Evolutionary conservation across 1,284 basidiomycete species (phyloP).

Genomic region (Bondarzewia mesenterica): DNA sequence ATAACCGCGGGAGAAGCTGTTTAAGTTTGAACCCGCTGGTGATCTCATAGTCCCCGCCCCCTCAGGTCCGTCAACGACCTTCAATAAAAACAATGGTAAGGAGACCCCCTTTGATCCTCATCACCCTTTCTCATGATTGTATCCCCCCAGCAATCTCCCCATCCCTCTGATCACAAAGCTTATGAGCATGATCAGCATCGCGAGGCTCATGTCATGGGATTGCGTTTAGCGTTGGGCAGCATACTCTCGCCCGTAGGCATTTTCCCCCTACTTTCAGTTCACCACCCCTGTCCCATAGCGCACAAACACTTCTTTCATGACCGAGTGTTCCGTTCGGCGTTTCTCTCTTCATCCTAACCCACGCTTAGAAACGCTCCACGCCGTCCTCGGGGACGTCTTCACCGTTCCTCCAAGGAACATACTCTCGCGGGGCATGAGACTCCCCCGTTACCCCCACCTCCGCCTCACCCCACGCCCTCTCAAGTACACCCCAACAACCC

Average conservation of each 20-base stretch:
- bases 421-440: neutral
- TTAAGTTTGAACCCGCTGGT: too few species aligned
- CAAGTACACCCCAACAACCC: neutral
- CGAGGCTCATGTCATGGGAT: slow-evolving; percentile 24
- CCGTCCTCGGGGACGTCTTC: slow-evolving; percentile 22
- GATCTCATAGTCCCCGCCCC: too few species aligned
- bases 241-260: slow-evolving; percentile 38
- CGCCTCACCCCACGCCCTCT: neutral
- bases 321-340: neutral
- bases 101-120: too few species aligned
- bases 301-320: slow-evolving; percentile 4
- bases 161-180: too few species aligned
- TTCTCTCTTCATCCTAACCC: neutral
- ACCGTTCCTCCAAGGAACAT: slow-evolving; percentile 12
- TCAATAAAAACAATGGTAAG: too few species aligned
- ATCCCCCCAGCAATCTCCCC: too few species aligned
- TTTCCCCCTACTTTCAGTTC: neutral
- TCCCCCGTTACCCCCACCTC: neutral
- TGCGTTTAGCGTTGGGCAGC: slow-evolving; percentile 39
- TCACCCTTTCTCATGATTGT: too few species aligned
- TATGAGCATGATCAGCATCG: slow-evolving; percentile 30
- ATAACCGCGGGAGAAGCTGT: too few species aligned
- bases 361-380: slow-evolving; percentile 33
- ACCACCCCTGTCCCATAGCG: neutral
- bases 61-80: too few species aligned